phyloP scores from a whole-genome alignment of 23 red algal species.

The Gracilaria gracilis region DNA sequence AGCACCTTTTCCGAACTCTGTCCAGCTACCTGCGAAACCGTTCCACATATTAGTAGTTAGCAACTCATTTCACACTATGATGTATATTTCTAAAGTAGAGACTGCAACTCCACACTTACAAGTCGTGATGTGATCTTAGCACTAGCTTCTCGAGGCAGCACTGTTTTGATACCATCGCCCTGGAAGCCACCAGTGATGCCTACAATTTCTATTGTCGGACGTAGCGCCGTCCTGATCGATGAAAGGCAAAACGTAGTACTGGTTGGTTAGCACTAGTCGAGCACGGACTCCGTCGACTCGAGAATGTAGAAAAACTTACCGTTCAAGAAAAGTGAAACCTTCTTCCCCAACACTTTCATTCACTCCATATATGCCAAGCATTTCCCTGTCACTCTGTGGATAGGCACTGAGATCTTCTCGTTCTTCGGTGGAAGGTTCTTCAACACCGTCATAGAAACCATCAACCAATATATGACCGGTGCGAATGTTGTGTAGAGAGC shows the following conservation, averaged over 20 bases:
- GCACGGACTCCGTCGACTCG: not conserved
- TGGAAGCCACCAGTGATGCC: slow-evolving; percentile 88
- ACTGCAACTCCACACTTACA: slow-evolving; percentile 11
- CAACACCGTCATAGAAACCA: slow-evolving; percentile 83
- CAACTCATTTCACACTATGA: not conserved
- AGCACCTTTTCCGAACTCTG: slow-evolving; percentile 56
- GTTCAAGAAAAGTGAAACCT: slow-evolving; percentile 65
- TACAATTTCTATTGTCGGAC: slow-evolving; percentile 92
- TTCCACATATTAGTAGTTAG: not conserved
- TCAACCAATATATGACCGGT: slow-evolving; percentile 57
- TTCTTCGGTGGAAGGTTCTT: slow-evolving; percentile 58
- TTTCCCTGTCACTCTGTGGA: slow-evolving; percentile 42
- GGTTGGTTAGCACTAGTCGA: not conserved
- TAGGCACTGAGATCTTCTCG: slow-evolving; percentile 27
- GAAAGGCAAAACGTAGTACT: not conserved
- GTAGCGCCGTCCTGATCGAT: slow-evolving; percentile 51
- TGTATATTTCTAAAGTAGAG: not conserved
- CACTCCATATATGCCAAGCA: slow-evolving; percentile 44
- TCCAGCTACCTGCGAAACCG: slow-evolving; percentile 16
- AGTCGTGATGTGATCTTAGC: slow-evolving; percentile 76
- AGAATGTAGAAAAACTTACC: slow-evolving; percentile 22
- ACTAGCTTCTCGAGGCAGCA: slow-evolving; percentile 75
- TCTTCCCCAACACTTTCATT: slow-evolving; percentile 66
- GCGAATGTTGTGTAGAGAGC: slow-evolving; percentile 50
- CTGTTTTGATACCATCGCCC: slow-evolving; percentile 87